These are phyloP conservation scores for Clavaria fumosa DNA, from an alignment of 768 basidiomycete genomes.

Conservation along the genomic window DNA sequence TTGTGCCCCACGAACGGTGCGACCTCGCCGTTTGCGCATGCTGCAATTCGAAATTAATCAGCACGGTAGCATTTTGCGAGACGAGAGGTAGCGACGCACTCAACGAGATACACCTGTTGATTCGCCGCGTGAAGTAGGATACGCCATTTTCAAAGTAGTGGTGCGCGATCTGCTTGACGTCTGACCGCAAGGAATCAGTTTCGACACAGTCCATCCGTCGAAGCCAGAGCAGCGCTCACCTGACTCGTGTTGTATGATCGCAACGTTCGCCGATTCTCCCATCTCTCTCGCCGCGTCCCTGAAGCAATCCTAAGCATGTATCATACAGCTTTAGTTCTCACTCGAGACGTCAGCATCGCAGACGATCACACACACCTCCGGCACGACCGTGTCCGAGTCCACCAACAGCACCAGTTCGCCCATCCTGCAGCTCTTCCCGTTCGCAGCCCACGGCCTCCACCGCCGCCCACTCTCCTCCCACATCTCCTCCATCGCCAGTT, in stretches of 20 bases:
- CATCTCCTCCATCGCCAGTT: slow-evolving; percentile 58
- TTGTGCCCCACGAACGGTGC: slow-evolving; percentile 79
- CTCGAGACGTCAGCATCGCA: neutral
- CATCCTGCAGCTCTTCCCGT: slow-evolving; percentile 51
- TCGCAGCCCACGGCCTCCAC: slow-evolving; percentile 59
- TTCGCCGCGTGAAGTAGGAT: slow-evolving; percentile 67
- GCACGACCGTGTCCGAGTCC: slow-evolving; percentile 64
- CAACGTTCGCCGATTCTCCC: slow-evolving; percentile 54
- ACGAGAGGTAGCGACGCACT: slow-evolving; percentile 29
- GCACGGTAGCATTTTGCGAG: neutral
- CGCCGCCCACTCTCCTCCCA: slow-evolving; percentile 35
- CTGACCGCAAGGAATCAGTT: slow-evolving; percentile 18
- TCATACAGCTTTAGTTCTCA: too few species aligned
- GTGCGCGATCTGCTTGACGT: slow-evolving; percentile 73
- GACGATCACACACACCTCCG: slow-evolving; percentile 27
- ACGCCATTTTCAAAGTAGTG: slow-evolving; percentile 88
- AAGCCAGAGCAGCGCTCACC: slow-evolving; percentile 18
- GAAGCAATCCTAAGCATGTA: slow-evolving; percentile 43
- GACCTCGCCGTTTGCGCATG: slow-evolving; percentile 67
- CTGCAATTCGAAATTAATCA: slow-evolving; percentile 23
- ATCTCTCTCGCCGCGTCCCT: slow-evolving; percentile 79
- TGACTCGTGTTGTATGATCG: slow-evolving; percentile 77
- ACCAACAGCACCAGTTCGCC: slow-evolving; percentile 69
- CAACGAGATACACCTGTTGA: slow-evolving; percentile 62
- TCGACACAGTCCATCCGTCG: slow-evolving; percentile 11